Base-by-base conservation (phyloP, 768 basidiomycete genomes). In the Termitomyces sp. region DNA sequence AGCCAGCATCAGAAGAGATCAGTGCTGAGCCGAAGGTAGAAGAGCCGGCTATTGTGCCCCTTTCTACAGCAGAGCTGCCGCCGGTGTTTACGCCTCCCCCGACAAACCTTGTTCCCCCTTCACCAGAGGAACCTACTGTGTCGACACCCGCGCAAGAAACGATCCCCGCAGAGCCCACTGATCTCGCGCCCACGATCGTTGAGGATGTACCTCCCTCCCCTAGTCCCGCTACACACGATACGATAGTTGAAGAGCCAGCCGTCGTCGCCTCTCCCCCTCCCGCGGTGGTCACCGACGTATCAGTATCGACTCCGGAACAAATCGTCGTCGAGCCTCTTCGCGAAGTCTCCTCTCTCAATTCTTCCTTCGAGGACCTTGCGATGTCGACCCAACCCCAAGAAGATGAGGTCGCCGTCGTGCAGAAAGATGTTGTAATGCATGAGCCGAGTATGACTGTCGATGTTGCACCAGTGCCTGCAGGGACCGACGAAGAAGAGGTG, bases 331-430 rank as follows among this genome's bases (percentile, higher is more conserved):
- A 50, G n/a, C 43, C 48, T 31, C 49, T 56, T 22, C 42, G 36
- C 32, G 49, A 50, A 20, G 49, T 45, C 12, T 50, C 54, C 11
- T 56, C 54, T 31, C 54, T 56, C 22, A 56, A 56, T 32, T 56
- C 54, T 43, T 56, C 54, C 40, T 56, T 56, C 43, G 54, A 56
- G 42, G 54, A 56, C 27, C 49, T 56, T 13, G 35, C 48, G 7
- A 2, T 42, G 10, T 32, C 54, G 15, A 15, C 43, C 7, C 42
- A 39, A 15, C 54, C 40, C 22, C 16, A 22, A 32, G 54, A 38
- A 27, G 49, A 51, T 9, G 54, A 43, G 20, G 13, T 48, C n/a
- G 38, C 38, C 45, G 23, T 39, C 18, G 23, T 42, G 20, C 53
- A 41, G 32, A 38, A 44, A 27, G 35, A 44, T 44, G 20, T 13